phyloP scores from a whole-genome alignment of 129 eudicot species.

The Dittrichia graveolens region DNA sequence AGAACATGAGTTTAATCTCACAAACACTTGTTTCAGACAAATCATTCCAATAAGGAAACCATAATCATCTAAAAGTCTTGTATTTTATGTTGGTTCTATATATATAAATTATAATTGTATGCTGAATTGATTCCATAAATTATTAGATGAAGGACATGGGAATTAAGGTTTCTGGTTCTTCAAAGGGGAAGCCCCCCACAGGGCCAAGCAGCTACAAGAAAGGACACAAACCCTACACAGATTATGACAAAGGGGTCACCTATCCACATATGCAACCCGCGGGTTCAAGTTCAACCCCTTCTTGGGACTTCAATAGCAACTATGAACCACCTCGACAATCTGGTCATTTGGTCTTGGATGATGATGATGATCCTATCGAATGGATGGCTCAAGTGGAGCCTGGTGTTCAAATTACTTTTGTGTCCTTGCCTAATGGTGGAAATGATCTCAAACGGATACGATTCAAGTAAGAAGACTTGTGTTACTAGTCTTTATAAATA shows the following conservation, averaged over 20 bases:
- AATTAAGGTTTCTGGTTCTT: constrained; percentile 61
- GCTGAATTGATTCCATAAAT: neutral
- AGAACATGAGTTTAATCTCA: neutral
- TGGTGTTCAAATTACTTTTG: constrained; percentile 94
- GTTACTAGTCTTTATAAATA: neutral
- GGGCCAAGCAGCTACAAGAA: constrained; percentile 53
- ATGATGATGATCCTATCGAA: constrained; percentile 81
- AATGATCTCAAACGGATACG: constrained; percentile 92
- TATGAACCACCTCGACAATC: constrained; percentile 60
- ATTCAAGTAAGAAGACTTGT: constrained; percentile 68
- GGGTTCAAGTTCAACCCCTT: constrained; percentile 64
- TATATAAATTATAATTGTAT: too few species aligned
- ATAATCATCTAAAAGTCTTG: neutral
- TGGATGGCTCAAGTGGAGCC: constrained; percentile 99
- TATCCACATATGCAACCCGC: constrained; percentile 58
- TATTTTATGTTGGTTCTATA: neutral
- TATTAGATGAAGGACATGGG: constrained; percentile 90
- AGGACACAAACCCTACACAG: constrained; percentile 56
- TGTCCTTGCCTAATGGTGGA: constrained; percentile 83
- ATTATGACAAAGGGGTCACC: constrained; percentile 57
- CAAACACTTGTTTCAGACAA: neutral
- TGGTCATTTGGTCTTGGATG: constrained; percentile 65
- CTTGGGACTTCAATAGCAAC: constrained; percentile 72
- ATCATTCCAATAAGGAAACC: neutral
- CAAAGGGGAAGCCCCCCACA: constrained; percentile 56